Base-by-base conservation (phyloP, 208 protist genomes). In the Crithidia sp. region DNA sequence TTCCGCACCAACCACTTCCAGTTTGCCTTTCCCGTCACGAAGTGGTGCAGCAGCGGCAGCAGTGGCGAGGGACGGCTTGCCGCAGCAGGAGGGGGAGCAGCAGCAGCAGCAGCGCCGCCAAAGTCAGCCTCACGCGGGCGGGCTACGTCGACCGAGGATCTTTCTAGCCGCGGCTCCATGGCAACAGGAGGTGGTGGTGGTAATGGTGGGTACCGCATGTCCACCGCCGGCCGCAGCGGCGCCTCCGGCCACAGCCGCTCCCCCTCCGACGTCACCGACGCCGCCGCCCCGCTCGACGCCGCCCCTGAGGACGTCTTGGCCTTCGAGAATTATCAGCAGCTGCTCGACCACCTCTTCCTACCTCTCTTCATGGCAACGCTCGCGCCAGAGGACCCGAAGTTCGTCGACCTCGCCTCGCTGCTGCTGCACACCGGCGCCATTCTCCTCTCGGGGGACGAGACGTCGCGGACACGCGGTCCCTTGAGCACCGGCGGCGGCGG, bases 341-440 rank as follows among this genome's bases (percentile, higher is more conserved):
- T 99, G 57, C 70, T 99, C 3, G 87, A 98, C 53, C 98, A 97
- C 80, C 67, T 99, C 17, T 99, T 99, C 77, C 74, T 92, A 7
- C 99, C 99, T 1, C 91, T 99, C 7, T 99, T 99, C 64, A 92
- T 99, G 68, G 99, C 97, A 0, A 99, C 98, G 16, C 65, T 96
- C 17, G 85, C 99, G 37, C 98, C 99, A 3, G 80, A 87, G 37
- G 92, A 93, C 44, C 82, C 87, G 7, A 92, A 92, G 52, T 91
- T 90, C 69, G 88, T 98, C 7, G 86, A 98, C 36, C 70, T 99
- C 7, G 88, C 97, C 28, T 64, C 86, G 16, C 96, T 99, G 66
- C 86, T 99, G 44, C 57, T 90, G 57, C 86, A 95, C 70, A 84
- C 99, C 8, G 92, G 92, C 13, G 97, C 94, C 28, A 98, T 99